A percentile compares a stretch with the other conserved stretches of the same genome.
phyloP scores from a whole-genome alignment of 805 yeast species.

The Osmozyma mogii region DNA sequence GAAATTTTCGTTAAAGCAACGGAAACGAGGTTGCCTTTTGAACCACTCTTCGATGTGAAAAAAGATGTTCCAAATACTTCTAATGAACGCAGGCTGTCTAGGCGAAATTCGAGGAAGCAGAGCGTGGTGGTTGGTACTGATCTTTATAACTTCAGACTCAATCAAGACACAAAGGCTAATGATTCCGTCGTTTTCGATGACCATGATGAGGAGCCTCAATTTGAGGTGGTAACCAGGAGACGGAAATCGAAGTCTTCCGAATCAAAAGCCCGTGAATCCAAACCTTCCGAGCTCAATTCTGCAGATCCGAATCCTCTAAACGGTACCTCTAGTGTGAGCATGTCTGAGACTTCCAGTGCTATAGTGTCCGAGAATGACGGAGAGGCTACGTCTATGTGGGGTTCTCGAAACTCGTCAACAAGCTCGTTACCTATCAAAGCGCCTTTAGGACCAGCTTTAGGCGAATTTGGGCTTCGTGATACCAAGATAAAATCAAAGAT shows the following conservation, averaged over 20 bases:
- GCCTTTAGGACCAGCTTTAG: too few species aligned
- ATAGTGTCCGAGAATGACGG: too few species aligned
- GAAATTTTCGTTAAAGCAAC: conserved; percentile 28
- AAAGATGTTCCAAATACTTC: conserved; percentile 10
- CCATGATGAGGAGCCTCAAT: conserved; percentile 13
- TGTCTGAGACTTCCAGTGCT: too few species aligned
- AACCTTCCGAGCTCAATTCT: background rate
- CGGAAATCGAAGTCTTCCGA: conserved; percentile 11
- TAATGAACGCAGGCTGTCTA: conserved; percentile 16
- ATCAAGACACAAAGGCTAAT: conserved; percentile 4
- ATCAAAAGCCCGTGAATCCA: background rate
- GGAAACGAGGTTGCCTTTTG: conserved; percentile 26
- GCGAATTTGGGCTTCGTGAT: too few species aligned
- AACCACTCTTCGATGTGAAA: conserved; percentile 28
- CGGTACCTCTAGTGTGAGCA: too few species aligned
- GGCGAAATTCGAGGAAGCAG: conserved; percentile 17
- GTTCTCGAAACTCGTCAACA: too few species aligned
- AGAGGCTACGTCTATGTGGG: too few species aligned
- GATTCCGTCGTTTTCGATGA: conserved; percentile 16
- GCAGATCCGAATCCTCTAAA: too few species aligned
- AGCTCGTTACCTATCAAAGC: too few species aligned
- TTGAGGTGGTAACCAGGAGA: conserved; percentile 21
- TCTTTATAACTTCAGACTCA: conserved; percentile 18
- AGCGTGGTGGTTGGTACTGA: conserved; percentile 15
- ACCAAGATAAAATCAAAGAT: too few species aligned